Percentiles rank a stretch among this genome's conserved stretches.
Evolutionary conservation across 345 rosid genomes (phyloP).

Genomic region (Citrus inodora): DNA sequence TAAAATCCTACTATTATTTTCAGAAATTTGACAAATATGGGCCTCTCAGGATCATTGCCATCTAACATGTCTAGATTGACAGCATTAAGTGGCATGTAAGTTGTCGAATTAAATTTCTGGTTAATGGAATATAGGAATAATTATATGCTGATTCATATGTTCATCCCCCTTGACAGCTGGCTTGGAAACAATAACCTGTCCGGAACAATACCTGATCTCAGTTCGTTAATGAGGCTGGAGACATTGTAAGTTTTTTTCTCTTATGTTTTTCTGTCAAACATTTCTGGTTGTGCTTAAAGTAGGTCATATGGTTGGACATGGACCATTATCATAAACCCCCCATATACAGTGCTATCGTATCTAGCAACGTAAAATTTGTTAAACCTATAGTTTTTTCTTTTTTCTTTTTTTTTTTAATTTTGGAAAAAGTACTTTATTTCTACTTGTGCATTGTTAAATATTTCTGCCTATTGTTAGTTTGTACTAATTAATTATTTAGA

Average conservation of each 20-base stretch:
- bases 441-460: not conserved
- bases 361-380: not conserved
- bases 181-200: constrained; percentile 70
- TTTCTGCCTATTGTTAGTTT: not conserved
- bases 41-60: constrained; percentile 65
- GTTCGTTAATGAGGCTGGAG: constrained; percentile 50
- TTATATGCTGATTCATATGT: constrained; percentile 12
- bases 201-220: constrained; percentile 71
- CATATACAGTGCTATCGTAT: not conserved
- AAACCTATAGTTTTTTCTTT: not conserved
- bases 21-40: constrained; percentile 80
- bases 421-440: not conserved
- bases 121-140: not conserved
- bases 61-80: constrained; percentile 57
- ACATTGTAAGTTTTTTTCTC: constrained; percentile 49
- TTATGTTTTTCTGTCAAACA: not conserved
- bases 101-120: constrained; percentile 9
- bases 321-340: not conserved
- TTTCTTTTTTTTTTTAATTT: not conserved
- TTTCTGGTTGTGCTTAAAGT: not conserved
- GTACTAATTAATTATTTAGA: not conserved
- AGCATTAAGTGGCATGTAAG: constrained; percentile 76
- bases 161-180: constrained; percentile 44
- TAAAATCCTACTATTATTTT: constrained; percentile 1
- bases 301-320: constrained; percentile 1